A percentile compares a stretch with the other conserved stretches of the same genome.
These are phyloP conservation scores for Penicillium antarcticum DNA, from an alignment of 495 filamentous ascomycete genomes.

Conservation along the genomic window DNA sequence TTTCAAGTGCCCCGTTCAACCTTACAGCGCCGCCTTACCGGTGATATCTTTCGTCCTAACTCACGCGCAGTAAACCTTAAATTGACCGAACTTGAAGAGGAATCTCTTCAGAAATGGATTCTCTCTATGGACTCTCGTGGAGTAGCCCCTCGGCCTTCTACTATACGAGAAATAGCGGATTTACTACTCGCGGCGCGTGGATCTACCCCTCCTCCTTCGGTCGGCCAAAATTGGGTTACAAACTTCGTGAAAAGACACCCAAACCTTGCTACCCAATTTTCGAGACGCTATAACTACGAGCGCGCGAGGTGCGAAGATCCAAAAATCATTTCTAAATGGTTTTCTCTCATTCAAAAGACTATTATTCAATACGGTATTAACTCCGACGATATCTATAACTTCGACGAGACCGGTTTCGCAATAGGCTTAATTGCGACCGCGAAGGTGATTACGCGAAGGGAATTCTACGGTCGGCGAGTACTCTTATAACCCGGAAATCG, in stretches of 20 bases:
- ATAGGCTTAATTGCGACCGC: constrained; percentile 27
- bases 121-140: no score
- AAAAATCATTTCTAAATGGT: constrained; percentile 27
- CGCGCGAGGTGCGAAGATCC: constrained; percentile 34
- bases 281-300: constrained; percentile 26
- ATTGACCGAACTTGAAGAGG: no score
- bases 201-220: background rate
- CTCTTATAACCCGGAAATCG: constrained; percentile 30
- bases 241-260: background rate
- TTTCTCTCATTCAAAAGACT: constrained; percentile 29
- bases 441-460: constrained; percentile 24
- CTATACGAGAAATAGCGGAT: no score
- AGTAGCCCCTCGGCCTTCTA: no score
- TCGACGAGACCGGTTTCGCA: constrained; percentile 40
- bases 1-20: no score
- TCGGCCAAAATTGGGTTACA: background rate
- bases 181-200: no score
- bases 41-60: no score
- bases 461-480: constrained; percentile 13
- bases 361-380: constrained; percentile 22
- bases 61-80: no score
- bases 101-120: no score
- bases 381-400: constrained; percentile 39
- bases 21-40: no score
- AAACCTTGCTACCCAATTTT: constrained; percentile 14